Evolutionary conservation across 2,329 filamentous ascomycete species (phyloP).

Genomic region (Xylaria sp.): DNA sequence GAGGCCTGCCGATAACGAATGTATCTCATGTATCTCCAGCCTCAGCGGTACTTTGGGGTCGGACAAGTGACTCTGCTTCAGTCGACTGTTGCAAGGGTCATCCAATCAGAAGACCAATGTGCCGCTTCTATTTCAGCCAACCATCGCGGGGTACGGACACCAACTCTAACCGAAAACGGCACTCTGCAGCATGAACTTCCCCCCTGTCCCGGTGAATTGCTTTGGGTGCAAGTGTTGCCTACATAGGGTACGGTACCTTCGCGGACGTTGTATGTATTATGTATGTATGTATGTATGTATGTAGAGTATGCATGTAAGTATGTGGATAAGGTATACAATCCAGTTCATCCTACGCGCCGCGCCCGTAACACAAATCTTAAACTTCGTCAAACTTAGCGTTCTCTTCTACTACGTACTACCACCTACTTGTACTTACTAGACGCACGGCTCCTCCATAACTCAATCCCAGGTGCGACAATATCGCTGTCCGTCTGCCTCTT

Average conservation of each 20-base stretch:
- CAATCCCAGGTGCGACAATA: constrained; percentile 15
- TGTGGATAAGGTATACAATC: too few species aligned
- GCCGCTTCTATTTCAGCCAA: not conserved
- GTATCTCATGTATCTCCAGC: constrained; percentile 41
- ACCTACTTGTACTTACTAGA: too few species aligned
- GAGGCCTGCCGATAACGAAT: constrained; percentile 11
- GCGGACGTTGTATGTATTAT: too few species aligned
- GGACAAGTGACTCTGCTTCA: constrained; percentile 36
- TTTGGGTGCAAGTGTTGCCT: not conserved
- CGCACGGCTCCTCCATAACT: not conserved
- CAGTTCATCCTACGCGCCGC: not conserved
- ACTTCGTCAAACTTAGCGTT: not conserved
- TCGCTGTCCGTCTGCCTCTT: constrained; percentile 5
- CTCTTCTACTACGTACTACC: too few species aligned
- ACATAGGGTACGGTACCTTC: not conserved
- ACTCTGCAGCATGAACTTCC: not conserved
- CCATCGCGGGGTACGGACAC: not conserved
- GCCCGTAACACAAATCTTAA: not conserved
- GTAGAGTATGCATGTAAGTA: not conserved
- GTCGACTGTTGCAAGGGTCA: not conserved
- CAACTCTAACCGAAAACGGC: not conserved
- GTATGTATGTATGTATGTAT: too few species aligned
- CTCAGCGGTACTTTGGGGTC: constrained; percentile 39
- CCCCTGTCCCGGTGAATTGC: not conserved
- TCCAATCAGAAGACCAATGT: constrained; percentile 20